Percentiles rank a stretch among this genome's conserved stretches.
phyloP scores from a whole-genome alignment of 78 protist genomes.

The Dictyostelium intermedium region DNA sequence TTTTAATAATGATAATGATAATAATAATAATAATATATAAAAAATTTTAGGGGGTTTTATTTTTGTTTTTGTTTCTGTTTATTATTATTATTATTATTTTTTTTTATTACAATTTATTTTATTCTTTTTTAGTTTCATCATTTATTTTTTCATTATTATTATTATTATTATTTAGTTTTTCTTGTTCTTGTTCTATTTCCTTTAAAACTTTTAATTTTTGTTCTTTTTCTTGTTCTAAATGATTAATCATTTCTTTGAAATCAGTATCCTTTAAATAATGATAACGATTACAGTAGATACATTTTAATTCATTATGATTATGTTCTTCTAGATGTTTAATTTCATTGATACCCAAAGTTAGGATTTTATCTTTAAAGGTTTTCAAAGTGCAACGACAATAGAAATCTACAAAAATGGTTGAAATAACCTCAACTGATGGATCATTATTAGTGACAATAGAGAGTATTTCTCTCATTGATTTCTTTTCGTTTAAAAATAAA shows the following conservation, averaged over 20 bases:
- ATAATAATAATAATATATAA: background rate
- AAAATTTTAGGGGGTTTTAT: background rate
- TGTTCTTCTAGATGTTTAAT: conserved; percentile 17
- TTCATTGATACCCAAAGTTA: conserved; percentile 27
- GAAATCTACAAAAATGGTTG: conserved; percentile 52
- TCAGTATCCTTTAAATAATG: conserved; percentile 7
- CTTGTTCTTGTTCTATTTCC: background rate
- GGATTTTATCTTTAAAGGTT: conserved; percentile 24
- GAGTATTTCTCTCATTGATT: conserved; percentile 25
- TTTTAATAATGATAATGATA: background rate
- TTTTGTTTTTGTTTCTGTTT: too few relatives aligned
- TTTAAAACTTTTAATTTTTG: background rate
- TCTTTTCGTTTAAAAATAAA: background rate
- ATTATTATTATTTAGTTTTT: background rate
- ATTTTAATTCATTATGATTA: conserved; percentile 37
- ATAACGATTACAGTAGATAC: conserved; percentile 45
- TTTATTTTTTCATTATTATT: background rate
- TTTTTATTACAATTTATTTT: background rate
- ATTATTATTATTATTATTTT: background rate
- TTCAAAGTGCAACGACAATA: conserved; percentile 57
- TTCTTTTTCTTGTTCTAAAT: background rate
- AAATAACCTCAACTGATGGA: background rate
- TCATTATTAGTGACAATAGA: background rate
- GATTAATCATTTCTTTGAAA: conserved; percentile 46
- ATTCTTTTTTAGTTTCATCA: background rate